Conservation (phyloP, 257 asterid genomes). For the Lycium ferocissimum region DNA sequence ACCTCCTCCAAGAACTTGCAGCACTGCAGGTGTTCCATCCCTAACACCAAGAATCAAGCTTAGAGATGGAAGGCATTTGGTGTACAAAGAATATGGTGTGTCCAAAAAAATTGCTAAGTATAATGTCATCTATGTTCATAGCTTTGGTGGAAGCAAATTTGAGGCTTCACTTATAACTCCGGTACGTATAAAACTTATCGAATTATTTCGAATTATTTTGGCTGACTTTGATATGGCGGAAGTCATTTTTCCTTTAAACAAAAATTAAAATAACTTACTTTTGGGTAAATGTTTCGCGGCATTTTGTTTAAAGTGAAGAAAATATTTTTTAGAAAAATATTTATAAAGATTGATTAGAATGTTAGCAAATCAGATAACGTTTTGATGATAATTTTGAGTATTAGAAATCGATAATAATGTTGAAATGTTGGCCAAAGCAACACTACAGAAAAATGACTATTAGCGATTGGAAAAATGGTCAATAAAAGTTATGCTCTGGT, state of each 20-base stretch:
- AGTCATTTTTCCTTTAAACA: not conserved
- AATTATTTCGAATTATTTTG: not conserved
- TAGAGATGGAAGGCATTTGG: constrained; percentile 78
- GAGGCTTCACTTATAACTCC: constrained; percentile 56
- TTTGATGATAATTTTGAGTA: too few species aligned
- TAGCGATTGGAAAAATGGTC: too few species aligned
- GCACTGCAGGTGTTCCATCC: constrained; percentile 55
- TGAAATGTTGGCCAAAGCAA: too few species aligned
- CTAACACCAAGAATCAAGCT: constrained; percentile 67
- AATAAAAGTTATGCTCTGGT: too few species aligned
- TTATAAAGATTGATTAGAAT: too few species aligned
- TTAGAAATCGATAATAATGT: too few species aligned
- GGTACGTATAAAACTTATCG: constrained; percentile 42
- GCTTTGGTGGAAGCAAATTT: constrained; percentile 61
- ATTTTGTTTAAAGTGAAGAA: too few species aligned
- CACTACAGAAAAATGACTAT: too few species aligned
- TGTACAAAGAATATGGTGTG: constrained; percentile 84
- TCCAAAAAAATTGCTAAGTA: constrained; percentile 61
- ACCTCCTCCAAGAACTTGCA: constrained; percentile 73
- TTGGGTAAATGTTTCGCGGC: too few species aligned
- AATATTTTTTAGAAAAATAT: too few species aligned
- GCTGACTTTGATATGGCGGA: not conserved
- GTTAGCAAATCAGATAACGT: too few species aligned
- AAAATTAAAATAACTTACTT: too few species aligned
- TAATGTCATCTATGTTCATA: constrained; percentile 73